Percentiles rank a stretch among this genome's conserved stretches.
These are phyloP conservation scores for Suhomyces sp. DNA, from an alignment of 805 yeast species.

Conservation along the genomic window DNA sequence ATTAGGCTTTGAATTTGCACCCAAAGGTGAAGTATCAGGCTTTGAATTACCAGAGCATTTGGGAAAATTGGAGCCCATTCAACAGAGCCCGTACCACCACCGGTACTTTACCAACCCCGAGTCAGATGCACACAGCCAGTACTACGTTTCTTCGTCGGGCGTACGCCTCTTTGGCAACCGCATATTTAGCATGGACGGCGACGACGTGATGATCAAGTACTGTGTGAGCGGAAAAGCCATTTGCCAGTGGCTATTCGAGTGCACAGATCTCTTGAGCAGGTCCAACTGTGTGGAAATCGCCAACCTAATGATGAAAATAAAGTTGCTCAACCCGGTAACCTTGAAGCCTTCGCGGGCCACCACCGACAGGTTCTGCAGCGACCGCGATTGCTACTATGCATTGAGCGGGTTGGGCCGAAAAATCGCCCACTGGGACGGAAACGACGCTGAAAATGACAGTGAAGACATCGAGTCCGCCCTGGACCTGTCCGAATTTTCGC, in stretches of 20 bases:
- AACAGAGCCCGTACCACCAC: conserved; percentile 58
- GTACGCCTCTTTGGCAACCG: conserved; percentile 53
- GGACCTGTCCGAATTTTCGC: conserved; percentile 1
- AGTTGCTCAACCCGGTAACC: conserved; percentile 46
- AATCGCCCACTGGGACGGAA: conserved; percentile 30
- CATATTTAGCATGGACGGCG: conserved; percentile 21
- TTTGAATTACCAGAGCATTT: too few species aligned
- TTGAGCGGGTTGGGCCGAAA: conserved; percentile 43
- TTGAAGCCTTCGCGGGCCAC: conserved; percentile 32
- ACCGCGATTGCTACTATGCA: conserved; percentile 42
- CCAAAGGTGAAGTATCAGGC: too few species aligned
- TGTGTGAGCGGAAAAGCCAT: conserved; percentile 73
- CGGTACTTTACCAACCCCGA: conserved; percentile 84
- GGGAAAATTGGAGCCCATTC: too few species aligned
- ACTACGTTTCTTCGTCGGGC: conserved; percentile 66
- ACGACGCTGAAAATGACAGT: neutral
- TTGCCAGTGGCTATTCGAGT: conserved; percentile 87
- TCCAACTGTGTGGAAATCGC: conserved; percentile 55
- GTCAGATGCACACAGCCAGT: conserved; percentile 77
- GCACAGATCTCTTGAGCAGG: conserved; percentile 64
- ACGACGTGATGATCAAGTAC: conserved; percentile 30
- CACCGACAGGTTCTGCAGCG: conserved; percentile 23
- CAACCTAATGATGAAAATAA: conserved; percentile 44
- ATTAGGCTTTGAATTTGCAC: too few species aligned
- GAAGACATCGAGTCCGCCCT: neutral